Conservation (phyloP, 768 basidiomycete genomes). For the Neoboletus subvelutipes region DNA sequence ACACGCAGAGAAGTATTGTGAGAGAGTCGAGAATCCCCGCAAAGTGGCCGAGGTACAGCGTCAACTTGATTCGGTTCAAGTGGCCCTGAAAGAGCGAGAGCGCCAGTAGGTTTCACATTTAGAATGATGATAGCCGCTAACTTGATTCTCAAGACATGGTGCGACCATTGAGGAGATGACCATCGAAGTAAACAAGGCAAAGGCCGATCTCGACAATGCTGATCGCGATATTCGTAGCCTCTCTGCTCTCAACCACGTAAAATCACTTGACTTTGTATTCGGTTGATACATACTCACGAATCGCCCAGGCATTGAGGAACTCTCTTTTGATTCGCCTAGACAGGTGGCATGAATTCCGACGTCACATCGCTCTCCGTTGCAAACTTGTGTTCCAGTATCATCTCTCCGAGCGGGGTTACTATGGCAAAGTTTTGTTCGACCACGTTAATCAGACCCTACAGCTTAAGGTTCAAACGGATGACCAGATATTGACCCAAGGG, state of each 20-base stretch:
- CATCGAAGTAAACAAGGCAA: constrained; percentile 63
- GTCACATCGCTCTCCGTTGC: constrained; percentile 86
- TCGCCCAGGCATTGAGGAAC: constrained; percentile 56
- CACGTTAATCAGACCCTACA: constrained; percentile 63
- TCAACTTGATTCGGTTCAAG: constrained; percentile 59
- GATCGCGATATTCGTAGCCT: constrained; percentile 64
- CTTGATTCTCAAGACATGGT: constrained; percentile 53
- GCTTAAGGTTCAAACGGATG: constrained; percentile 84
- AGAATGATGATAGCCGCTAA: background rate
- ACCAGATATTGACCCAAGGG: constrained; percentile 62
- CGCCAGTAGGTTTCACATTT: constrained; percentile 43
- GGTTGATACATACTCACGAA: constrained; percentile 8
- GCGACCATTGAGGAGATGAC: constrained; percentile 78
- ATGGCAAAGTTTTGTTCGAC: constrained; percentile 85
- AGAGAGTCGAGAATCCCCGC: constrained; percentile 56
- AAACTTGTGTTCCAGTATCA: constrained; percentile 80
- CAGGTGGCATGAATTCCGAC: constrained; percentile 86
- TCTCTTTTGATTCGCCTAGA: constrained; percentile 64
- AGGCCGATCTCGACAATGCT: constrained; percentile 56
- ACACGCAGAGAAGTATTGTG: constrained; percentile 63
- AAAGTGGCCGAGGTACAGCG: constrained; percentile 55
- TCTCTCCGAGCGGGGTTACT: constrained; percentile 84
- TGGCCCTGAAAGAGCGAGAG: constrained; percentile 66
- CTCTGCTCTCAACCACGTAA: constrained; percentile 62
- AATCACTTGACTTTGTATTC: constrained; percentile 1